phyloP scores from a whole-genome alignment of 176 grass and related monocot species.

The Musa itinerans region DNA sequence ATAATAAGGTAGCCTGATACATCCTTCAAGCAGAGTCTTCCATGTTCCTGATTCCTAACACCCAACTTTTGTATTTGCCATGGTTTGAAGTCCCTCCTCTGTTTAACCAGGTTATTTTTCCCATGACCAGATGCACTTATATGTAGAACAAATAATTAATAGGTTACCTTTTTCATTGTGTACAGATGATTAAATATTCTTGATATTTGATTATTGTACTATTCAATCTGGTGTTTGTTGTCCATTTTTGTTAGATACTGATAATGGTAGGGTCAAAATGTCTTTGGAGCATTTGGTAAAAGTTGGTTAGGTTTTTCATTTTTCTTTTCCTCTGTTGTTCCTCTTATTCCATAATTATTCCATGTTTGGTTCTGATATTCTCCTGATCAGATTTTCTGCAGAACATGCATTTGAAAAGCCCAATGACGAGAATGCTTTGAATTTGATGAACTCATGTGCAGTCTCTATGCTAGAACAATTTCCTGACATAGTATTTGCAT shows the following conservation, averaged over 20 bases:
- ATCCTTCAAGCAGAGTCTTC: too few species aligned
- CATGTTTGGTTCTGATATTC: constrained; percentile 9
- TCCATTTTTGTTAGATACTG: too few species aligned
- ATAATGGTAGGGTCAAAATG: too few species aligned
- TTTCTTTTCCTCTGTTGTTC: not conserved
- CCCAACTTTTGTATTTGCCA: too few species aligned
- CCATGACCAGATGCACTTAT: not conserved
- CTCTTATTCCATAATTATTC: constrained; percentile 22
- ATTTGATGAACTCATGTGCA: constrained; percentile 69
- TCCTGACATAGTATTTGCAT: constrained; percentile 82
- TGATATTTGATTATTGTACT: too few species aligned
- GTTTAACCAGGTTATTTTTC: not conserved
- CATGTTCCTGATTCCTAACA: too few species aligned
- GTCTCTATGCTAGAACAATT: constrained; percentile 65
- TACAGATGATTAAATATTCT: too few species aligned
- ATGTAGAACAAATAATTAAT: not conserved
- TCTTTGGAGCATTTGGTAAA: too few species aligned
- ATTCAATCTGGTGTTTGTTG: too few species aligned
- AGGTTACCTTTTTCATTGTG: not conserved
- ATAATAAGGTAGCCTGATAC: too few species aligned
- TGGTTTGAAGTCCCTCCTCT: too few species aligned
- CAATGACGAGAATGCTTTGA: constrained; percentile 58
- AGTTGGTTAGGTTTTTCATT: not conserved
- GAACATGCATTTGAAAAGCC: constrained; percentile 74
- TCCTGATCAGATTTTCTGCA: constrained; percentile 56